Evolutionary conservation across 2,329 filamentous ascomycete species (phyloP), one percentile per base, ranked within the genome.

Genomic region (Paecilomyces dactylethromorphus): DNA sequence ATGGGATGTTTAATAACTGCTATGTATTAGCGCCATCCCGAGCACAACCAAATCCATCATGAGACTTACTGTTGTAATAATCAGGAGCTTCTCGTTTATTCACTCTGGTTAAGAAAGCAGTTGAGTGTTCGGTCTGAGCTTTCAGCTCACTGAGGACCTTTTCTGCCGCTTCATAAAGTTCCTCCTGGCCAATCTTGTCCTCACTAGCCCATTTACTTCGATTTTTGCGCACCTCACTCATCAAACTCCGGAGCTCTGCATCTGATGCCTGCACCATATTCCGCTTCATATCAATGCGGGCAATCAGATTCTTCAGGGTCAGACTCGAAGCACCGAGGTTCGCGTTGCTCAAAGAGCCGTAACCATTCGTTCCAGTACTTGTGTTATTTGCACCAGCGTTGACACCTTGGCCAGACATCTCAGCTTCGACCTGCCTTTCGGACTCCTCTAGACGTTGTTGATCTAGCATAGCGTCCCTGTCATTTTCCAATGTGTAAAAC

Each of bases 141-240:
- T 97, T 97, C 58, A 99, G 85, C 74, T 97, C 93, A 69, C 92
- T 96, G 69, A 99, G 82, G 56, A 99, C 94, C 78, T 97, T 97
- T 74, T 99, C 94, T 13, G 94, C 82, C 11, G 94, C 91, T 78
- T 99, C 94, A 72, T 99, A 99, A 5, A 99, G 82, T 75, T 99
- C 94, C 75, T 99, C 94, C 75, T 99, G 94, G 60, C 94, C 93
- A 62, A 99, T 89, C 66, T 95, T 94, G 67, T 99, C 94, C 74
- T 97, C 94, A 72, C 90, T 97, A 3, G 94, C 93, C 94, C 94
- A 99, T 77, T 99, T 99, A 76, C 93, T 97, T 68, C 94, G 84
- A 67, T 97, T 97, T 75, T 97, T 99, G 63, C 94, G 86, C 18
- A 99, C 94, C 75, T 99, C 94, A 68, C 94, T 97, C 84, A 99